Percentiles rank a stretch among this genome's conserved stretches.
Evolutionary conservation across 805 yeast species (phyloP).

Genomic region (Ogataea ganodermae): DNA sequence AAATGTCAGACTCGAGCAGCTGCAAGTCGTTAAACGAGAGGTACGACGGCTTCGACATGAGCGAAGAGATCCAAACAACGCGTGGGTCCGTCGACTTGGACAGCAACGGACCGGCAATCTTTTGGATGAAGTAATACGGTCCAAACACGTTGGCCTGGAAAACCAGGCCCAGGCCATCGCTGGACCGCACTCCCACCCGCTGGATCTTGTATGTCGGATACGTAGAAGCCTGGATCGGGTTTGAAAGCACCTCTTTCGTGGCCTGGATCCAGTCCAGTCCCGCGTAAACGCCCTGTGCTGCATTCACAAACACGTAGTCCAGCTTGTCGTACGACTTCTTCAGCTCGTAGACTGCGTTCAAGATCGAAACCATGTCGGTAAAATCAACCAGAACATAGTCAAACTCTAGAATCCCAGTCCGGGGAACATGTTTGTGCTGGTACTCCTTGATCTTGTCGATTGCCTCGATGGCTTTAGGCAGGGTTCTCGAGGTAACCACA

Average conservation of each 20-base stretch:
- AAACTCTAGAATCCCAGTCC: constrained; percentile 67
- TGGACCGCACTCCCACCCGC: constrained; percentile 69
- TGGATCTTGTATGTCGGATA: constrained; percentile 86
- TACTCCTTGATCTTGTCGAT: constrained; percentile 57
- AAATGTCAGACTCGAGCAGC: constrained; percentile 57
- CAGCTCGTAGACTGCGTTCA: constrained; percentile 73
- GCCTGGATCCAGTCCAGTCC: constrained; percentile 91
- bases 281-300: constrained; percentile 84
- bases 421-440: constrained; percentile 36
- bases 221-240: constrained; percentile 84
- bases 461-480: constrained; percentile 79
- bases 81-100: constrained; percentile 49
- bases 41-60: constrained; percentile 76
- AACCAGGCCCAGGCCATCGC: constrained; percentile 81
- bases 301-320: constrained; percentile 81
- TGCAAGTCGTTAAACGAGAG: constrained; percentile 77
- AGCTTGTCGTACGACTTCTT: constrained; percentile 61
- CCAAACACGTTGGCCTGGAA: constrained; percentile 98
- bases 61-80: constrained; percentile 82
- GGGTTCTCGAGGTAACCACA: constrained; percentile 85
- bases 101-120: constrained; percentile 55
- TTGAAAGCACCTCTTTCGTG: constrained; percentile 57
- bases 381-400: constrained; percentile 92
- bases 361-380: constrained; percentile 81
- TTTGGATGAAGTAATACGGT: constrained; percentile 82